Conservation (phyloP, 2,329 filamentous ascomycete genomes). For the Beauveria scarabaeidicola region DNA sequence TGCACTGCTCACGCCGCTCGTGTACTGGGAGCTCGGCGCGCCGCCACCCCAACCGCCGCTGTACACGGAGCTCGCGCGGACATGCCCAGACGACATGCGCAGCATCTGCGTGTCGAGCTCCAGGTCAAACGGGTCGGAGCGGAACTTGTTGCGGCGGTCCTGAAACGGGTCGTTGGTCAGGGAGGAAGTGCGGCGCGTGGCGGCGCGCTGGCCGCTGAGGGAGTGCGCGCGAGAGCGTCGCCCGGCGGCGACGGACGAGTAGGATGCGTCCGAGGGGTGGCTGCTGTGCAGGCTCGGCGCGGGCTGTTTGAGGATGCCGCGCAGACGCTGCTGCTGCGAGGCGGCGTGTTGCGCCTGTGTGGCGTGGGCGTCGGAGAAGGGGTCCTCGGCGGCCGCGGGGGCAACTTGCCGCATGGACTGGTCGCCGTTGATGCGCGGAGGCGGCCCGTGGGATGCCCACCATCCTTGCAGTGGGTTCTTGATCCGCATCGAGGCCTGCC, state of each 20-base stretch:
- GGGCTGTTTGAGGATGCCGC: constrained; percentile 26
- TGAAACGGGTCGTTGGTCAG: constrained; percentile 35
- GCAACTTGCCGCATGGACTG: background rate
- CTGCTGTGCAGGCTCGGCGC: constrained; percentile 21
- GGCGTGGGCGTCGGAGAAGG: constrained; percentile 42
- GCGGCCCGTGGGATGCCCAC: background rate
- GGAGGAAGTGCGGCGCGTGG: constrained; percentile 15
- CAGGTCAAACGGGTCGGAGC: constrained; percentile 58
- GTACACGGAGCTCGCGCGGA: constrained; percentile 25
- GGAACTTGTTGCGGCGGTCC: constrained; percentile 45
- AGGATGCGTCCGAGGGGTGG: constrained; percentile 28
- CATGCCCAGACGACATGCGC: constrained; percentile 17
- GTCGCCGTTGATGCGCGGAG: constrained; percentile 1
- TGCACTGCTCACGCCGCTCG: constrained; percentile 36
- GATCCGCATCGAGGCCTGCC: background rate
- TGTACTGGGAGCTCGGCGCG: constrained; percentile 34
- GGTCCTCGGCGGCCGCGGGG: constrained; percentile 24
- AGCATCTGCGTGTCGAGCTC: constrained; percentile 30
- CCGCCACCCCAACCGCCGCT: constrained; percentile 23
- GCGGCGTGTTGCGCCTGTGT: constrained; percentile 20
- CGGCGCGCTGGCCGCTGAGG: constrained; percentile 25
- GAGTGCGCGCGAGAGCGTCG: constrained; percentile 42
- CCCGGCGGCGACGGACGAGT: background rate
- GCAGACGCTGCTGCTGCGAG: constrained; percentile 16
- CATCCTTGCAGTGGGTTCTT: background rate